Evolutionary conservation across 495 filamentous ascomycete genomes (phyloP).

Genomic region (Daldinia caldariorum): DNA sequence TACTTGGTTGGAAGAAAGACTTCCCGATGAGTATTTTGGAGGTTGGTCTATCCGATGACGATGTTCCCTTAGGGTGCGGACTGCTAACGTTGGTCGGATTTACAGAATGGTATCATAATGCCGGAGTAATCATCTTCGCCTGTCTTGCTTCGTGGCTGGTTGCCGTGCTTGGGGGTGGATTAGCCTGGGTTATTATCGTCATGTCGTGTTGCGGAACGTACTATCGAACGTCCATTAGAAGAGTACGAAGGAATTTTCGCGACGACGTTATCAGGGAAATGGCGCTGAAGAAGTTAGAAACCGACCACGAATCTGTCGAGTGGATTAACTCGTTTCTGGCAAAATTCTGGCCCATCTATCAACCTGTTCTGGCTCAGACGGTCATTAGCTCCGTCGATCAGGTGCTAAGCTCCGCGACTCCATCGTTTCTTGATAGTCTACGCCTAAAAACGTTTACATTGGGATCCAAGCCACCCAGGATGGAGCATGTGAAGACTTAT

Average conservation of each 20-base stretch:
- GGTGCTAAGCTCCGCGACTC: slow-evolving; percentile 89
- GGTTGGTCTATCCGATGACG: slow-evolving; percentile 60
- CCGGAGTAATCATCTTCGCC: slow-evolving; percentile 89
- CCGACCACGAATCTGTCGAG: slow-evolving; percentile 91
- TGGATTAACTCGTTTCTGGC: slow-evolving; percentile 99
- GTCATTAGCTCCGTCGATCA: slow-evolving; percentile 94
- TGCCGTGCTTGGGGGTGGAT: slow-evolving; percentile 86
- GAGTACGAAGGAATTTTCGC: slow-evolving; percentile 93
- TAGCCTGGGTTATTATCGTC: slow-evolving; percentile 91
- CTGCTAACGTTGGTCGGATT: slow-evolving; percentile 30
- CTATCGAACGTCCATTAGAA: slow-evolving; percentile 93
- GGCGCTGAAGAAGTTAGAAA: slow-evolving; percentile 87
- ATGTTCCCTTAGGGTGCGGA: slow-evolving; percentile 17
- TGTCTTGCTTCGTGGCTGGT: slow-evolving; percentile 91
- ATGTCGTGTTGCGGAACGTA: slow-evolving; percentile 94
- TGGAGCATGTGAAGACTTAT: slow-evolving; percentile 98
- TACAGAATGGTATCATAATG: slow-evolving; percentile 98
- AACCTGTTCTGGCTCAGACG: slow-evolving; percentile 89
- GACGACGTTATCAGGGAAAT: slow-evolving; percentile 95
- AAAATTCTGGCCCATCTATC: slow-evolving; percentile 99
- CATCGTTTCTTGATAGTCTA: slow-evolving; percentile 91
- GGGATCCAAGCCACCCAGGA: slow-evolving; percentile 90
- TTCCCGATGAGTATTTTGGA: slow-evolving; percentile 92
- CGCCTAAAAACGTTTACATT: slow-evolving; percentile 90
- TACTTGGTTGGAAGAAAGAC: slow-evolving; percentile 82